Evolutionary conservation across 176 grass and related monocot species (phyloP).

Genomic region (Bothriochloa decipiens): DNA sequence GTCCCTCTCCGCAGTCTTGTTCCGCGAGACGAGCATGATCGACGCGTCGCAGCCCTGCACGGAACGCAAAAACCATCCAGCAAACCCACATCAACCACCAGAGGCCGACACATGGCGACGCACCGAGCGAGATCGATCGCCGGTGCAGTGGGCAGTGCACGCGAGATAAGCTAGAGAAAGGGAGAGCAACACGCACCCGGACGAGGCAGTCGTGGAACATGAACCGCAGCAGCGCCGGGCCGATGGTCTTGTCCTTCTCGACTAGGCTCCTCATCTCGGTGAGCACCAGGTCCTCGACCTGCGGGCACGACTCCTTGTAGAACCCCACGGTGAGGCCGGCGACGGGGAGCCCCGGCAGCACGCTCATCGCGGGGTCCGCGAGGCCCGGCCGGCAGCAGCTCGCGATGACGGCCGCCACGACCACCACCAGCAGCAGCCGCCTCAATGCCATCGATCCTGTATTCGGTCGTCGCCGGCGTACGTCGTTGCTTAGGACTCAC

Average conservation of each 20-base stretch:
- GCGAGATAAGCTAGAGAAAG: background rate
- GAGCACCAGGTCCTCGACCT: conserved; percentile 54
- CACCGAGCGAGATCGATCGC: too few relatives aligned
- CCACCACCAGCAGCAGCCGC: background rate
- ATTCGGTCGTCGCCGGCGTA: background rate
- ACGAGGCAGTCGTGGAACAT: conserved; percentile 73
- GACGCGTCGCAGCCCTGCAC: conserved; percentile 62
- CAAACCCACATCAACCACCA: background rate
- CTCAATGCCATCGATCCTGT: conserved; percentile 26
- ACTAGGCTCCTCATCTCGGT: conserved; percentile 52
- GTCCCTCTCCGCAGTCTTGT: conserved; percentile 35
- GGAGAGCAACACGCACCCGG: conserved; percentile 21
- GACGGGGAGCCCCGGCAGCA: background rate
- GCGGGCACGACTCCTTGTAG: conserved; percentile 54
- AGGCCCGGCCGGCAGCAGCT: background rate
- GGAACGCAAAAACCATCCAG: background rate
- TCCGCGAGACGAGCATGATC: conserved; percentile 52
- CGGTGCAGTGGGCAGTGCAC: too few relatives aligned
- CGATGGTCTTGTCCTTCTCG: conserved; percentile 28
- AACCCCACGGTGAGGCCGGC: conserved; percentile 47
- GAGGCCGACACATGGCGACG: too few relatives aligned
- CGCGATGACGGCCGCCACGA: background rate
- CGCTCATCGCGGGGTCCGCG: background rate
- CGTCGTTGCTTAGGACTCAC: conserved; percentile 25
- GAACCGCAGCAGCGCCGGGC: conserved; percentile 58